These are phyloP conservation scores for Cymbopogon flexuosus DNA, from an alignment of 202 grass and related monocot species.

Conservation along the genomic window DNA sequence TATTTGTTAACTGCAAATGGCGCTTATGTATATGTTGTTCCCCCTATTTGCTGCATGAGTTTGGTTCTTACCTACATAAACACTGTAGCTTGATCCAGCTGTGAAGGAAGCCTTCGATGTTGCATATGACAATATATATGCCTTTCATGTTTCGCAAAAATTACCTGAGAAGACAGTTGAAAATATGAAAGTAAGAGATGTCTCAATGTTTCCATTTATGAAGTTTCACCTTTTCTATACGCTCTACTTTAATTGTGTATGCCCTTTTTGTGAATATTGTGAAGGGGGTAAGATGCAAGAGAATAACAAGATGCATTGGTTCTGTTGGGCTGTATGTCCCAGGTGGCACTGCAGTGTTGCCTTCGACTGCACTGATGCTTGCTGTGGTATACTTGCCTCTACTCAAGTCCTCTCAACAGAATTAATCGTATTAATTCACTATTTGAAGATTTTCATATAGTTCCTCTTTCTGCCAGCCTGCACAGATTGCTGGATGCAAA, in stretches of 20 bases:
- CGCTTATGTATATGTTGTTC: neutral
- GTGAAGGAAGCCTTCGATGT: constrained; percentile 88
- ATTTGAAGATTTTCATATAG: constrained; percentile 29
- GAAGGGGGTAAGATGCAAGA: constrained; percentile 93
- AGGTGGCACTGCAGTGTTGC: constrained; percentile 92
- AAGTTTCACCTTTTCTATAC: constrained; percentile 2
- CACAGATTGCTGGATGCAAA: constrained; percentile 92
- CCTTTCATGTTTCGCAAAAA: constrained; percentile 84
- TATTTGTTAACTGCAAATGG: neutral
- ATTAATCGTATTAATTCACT: neutral
- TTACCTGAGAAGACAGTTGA: constrained; percentile 67
- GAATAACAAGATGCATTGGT: constrained; percentile 76
- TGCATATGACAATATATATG: constrained; percentile 95
- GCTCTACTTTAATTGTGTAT: neutral
- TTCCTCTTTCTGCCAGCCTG: constrained; percentile 60
- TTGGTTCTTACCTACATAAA: constrained; percentile 24
- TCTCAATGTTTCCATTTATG: constrained; percentile 15
- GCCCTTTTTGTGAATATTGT: constrained; percentile 21
- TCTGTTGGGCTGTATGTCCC: constrained; percentile 96
- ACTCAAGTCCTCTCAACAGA: constrained; percentile 4
- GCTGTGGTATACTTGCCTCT: constrained; percentile 62
- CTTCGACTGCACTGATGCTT: constrained; percentile 95
- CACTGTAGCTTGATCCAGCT: constrained; percentile 75
- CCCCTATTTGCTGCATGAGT: neutral
- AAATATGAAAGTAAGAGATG: constrained; percentile 73